Evolutionary conservation across 2,329 filamentous ascomycete genomes (phyloP), one percentile per base, ranked within the genome.

Genomic region (Drechslerella dactyloides): DNA sequence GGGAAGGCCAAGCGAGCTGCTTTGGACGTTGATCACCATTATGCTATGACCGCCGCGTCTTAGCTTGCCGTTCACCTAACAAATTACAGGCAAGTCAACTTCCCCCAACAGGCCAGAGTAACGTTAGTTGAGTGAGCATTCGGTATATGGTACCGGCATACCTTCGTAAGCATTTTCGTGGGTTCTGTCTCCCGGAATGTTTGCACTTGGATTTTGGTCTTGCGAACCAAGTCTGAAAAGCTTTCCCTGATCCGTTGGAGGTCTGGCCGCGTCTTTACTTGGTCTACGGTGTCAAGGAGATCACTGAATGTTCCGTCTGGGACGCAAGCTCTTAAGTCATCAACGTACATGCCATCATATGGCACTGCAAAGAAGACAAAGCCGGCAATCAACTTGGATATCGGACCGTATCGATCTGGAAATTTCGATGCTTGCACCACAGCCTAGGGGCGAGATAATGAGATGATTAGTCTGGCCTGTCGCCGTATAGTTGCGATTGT

Each of bases 181-280:
- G 46, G 46, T 10, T 50, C 46, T 10, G 46, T 50, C 17, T 50
- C 46, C 11, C 17, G 2, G 46, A 50, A 50, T 2, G 46, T 50
- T n/a, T 50, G 46, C 1, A 50, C 17, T 10, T 50, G 46, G 24
- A 50, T 50, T 8, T 21, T 10, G 3, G 11, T 3, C 3, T 50
- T 24, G 10, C 17, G 27, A 33, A 33, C 27, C 27, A 33, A 33
- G 8, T 33, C 27, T 3, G 27, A 33, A 33, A 33, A 33, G 4
- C 27, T 33, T 33, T 33, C 4, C 8, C 27, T 33, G 4, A 33
- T 3, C 3, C 27, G 3, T 3, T 33, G 27, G 27, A 33, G 27
- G 27, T 4, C 3, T 3, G 27, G 27, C 27, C 27, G 27, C 8
- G 27, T 3, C 8, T 8, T 33, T 33, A 4, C 27, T 8, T 8